These are phyloP conservation scores for Isatis tinctoria DNA, from an alignment of 345 rosid genomes.

Conservation along the genomic window DNA sequence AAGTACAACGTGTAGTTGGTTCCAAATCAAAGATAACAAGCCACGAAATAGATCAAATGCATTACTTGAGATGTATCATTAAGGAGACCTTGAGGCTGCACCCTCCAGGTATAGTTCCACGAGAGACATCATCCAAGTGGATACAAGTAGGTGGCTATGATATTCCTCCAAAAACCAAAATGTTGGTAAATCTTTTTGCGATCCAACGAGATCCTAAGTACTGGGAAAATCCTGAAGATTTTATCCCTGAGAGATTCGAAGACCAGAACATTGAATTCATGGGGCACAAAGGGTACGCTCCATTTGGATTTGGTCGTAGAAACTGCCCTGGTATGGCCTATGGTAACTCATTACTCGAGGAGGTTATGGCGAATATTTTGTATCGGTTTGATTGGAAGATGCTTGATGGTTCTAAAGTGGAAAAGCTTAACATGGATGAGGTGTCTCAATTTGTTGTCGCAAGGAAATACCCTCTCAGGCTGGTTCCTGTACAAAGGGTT, in stretches of 20 bases:
- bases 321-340: slow-evolving; percentile 24
- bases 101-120: slow-evolving; percentile 13
- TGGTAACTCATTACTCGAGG: slow-evolving; percentile 7
- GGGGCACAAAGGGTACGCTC: slow-evolving; percentile 20
- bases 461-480: no score
- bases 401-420: not conserved
- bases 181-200: slow-evolving; percentile 11
- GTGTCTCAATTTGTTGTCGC: not conserved
- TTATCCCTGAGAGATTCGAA: slow-evolving; percentile 21
- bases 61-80: slow-evolving; percentile 18
- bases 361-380: slow-evolving; percentile 9
- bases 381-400: slow-evolving; percentile 12
- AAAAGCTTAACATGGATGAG: slow-evolving; percentile 19
- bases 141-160: not conserved
- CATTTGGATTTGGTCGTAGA: slow-evolving; percentile 28
- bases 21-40: slow-evolving; percentile 10
- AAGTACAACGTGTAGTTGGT: slow-evolving; percentile 17
- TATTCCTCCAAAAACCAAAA: slow-evolving; percentile 16
- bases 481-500: no score
- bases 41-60: slow-evolving; percentile 14
- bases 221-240: slow-evolving; percentile 27
- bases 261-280: slow-evolving; percentile 8
- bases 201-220: slow-evolving; percentile 18
- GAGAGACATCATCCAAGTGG: slow-evolving; percentile 5
- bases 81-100: slow-evolving; percentile 28